phyloP scores from a whole-genome alignment of 305 asterid species.

The Fraxinus paxiana region DNA sequence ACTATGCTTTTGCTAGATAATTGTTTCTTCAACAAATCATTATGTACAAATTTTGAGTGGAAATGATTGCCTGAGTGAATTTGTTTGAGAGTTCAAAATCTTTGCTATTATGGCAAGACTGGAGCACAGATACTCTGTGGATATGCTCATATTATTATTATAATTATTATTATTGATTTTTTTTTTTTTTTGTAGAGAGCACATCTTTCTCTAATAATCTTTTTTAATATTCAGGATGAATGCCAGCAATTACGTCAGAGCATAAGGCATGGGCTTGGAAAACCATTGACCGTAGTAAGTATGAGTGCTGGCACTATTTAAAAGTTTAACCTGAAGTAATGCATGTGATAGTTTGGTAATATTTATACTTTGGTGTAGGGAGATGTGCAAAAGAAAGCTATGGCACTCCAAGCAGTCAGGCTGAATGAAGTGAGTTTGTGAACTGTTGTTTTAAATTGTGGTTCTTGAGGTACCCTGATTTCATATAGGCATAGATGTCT shows the following conservation, averaged over 20 bases:
- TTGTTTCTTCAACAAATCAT: not conserved
- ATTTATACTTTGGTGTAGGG: constrained; percentile 46
- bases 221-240: constrained; percentile 57
- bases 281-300: constrained; percentile 73
- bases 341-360: constrained; percentile 15
- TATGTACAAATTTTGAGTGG: not conserved
- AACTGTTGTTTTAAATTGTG: constrained; percentile 14
- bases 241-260: constrained; percentile 77
- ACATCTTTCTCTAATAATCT: constrained; percentile 18
- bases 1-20: not conserved
- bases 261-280: constrained; percentile 74
- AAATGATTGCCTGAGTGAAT: not conserved
- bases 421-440: constrained; percentile 58
- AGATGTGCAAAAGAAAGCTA: constrained; percentile 68
- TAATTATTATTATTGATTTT: not conserved
- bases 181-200: not conserved
- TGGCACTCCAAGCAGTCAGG: constrained; percentile 61
- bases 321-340: constrained; percentile 13
- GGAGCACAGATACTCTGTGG: not conserved
- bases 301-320: constrained; percentile 25
- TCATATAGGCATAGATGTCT: not conserved
- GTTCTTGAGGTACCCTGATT: not conserved
- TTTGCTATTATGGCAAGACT: not conserved
- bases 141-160: not conserved
- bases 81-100: not conserved